Evolutionary conservation across 2,329 filamentous ascomycete genomes (phyloP).

Genomic region (Aspergillus ruber): DNA sequence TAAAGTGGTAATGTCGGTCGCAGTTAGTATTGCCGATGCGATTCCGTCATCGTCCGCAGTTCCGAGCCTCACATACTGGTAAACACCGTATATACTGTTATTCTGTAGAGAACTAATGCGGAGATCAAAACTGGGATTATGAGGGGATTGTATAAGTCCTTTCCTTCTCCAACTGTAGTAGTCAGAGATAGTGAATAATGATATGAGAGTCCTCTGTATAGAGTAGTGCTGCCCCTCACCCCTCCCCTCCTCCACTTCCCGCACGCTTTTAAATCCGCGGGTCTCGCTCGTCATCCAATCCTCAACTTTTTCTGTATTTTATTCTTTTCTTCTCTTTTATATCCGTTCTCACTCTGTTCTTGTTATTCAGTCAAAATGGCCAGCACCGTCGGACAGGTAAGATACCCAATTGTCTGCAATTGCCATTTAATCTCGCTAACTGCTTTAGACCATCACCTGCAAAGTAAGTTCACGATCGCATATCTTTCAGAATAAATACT

Average conservation of each 20-base stretch:
- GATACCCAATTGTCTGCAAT: slow-evolving; percentile 2
- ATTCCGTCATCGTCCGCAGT: no score
- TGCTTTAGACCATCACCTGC: slow-evolving; percentile 76
- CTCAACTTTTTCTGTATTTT: slow-evolving; percentile 9
- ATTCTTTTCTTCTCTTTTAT: neutral
- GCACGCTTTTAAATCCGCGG: neutral
- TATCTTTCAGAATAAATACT: neutral
- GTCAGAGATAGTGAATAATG: no score
- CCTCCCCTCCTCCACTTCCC: slow-evolving; percentile 3
- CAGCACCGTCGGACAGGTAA: slow-evolving; percentile 52
- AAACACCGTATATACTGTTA: no score
- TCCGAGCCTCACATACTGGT: no score
- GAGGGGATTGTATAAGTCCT: no score
- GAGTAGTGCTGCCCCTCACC: neutral
- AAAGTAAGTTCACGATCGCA: slow-evolving; percentile 46
- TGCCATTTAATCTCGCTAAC: slow-evolving; percentile 7
- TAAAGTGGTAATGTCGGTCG: no score
- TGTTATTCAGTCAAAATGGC: slow-evolving; percentile 37
- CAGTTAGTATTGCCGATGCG: no score
- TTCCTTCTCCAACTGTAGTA: no score
- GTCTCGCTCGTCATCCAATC: slow-evolving; percentile 7
- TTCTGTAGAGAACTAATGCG: no score
- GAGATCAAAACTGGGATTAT: no score
- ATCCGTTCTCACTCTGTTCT: no score
- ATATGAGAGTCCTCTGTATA: no score